These are phyloP conservation scores for Trametes maxima DNA, from an alignment of 768 basidiomycete genomes.

Conservation along the genomic window DNA sequence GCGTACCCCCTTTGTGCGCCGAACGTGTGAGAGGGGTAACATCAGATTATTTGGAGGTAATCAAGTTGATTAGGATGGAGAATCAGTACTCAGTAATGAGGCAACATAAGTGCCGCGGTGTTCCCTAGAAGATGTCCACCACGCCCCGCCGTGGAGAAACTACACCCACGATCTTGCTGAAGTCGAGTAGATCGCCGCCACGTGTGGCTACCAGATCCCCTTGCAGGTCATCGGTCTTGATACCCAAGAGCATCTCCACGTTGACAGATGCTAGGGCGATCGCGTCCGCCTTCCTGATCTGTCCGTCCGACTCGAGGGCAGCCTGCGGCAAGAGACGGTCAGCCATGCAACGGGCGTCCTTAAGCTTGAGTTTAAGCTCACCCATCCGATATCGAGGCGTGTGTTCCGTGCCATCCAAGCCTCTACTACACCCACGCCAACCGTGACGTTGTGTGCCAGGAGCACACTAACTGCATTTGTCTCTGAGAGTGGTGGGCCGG, in stretches of 20 bases:
- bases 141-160: conserved; percentile 32
- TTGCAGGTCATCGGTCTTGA: conserved; percentile 15
- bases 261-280: conserved; percentile 44
- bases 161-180: conserved; percentile 40
- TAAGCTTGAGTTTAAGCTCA: conserved; percentile 35
- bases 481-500: conserved; percentile 72
- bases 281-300: conserved; percentile 42
- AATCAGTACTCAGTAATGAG: neutral
- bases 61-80: neutral
- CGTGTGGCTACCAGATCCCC: conserved; percentile 32
- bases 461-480: conserved; percentile 61
- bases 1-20: neutral
- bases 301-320: conserved; percentile 41
- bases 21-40: neutral
- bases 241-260: conserved; percentile 43
- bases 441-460: conserved; percentile 64
- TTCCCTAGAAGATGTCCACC: conserved; percentile 23
- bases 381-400: conserved; percentile 82
- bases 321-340: conserved; percentile 32
- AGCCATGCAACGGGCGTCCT: conserved; percentile 16
- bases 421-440: conserved; percentile 67
- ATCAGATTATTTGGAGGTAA: neutral
- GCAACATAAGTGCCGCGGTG: neutral
- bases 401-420: conserved; percentile 77
- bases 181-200: conserved; percentile 40